Percentiles rank a stretch among this genome's conserved stretches.
These are phyloP conservation scores for Nakazawaea wickerhamii DNA, from an alignment of 805 yeast species.

Conservation along the genomic window DNA sequence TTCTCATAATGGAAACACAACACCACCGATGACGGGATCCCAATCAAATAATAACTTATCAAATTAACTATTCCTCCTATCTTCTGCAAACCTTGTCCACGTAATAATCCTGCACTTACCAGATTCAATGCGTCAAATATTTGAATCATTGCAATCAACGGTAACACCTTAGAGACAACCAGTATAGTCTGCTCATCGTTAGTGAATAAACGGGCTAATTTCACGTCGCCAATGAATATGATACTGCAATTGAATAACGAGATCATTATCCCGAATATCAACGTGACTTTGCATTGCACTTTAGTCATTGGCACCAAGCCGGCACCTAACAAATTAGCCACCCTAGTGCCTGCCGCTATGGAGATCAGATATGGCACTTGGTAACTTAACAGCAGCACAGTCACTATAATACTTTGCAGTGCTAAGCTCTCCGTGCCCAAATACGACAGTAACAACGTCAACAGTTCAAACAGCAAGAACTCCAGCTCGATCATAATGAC, in stretches of 20 bases:
- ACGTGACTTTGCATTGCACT: slow-evolving; percentile 31
- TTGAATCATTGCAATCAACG: slow-evolving; percentile 65
- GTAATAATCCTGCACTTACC: slow-evolving; percentile 66
- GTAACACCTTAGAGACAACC: slow-evolving; percentile 46
- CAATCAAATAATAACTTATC: slow-evolving; percentile 53
- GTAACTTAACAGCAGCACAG: slow-evolving; percentile 41
- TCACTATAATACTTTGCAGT: slow-evolving; percentile 44
- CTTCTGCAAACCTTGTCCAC: slow-evolving; percentile 74
- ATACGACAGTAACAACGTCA: slow-evolving; percentile 49
- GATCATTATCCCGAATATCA: slow-evolving; percentile 28
- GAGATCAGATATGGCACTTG: slow-evolving; percentile 57
- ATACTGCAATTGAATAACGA: slow-evolving; percentile 41
- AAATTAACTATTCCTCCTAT: slow-evolving; percentile 57
- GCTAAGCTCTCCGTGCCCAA: slow-evolving; percentile 50
- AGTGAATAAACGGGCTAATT: slow-evolving; percentile 52
- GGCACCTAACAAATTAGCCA: slow-evolving; percentile 50
- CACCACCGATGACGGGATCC: slow-evolving; percentile 54
- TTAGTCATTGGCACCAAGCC: slow-evolving; percentile 30
- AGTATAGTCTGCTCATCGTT: slow-evolving; percentile 51
- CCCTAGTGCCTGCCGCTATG: slow-evolving; percentile 52
- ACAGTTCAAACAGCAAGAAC: slow-evolving; percentile 52
- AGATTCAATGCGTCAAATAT: slow-evolving; percentile 65
- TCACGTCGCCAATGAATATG: slow-evolving; percentile 36
- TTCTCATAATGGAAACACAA: slow-evolving; percentile 47
- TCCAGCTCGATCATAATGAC: slow-evolving; percentile 56